Evolutionary conservation across 495 filamentous ascomycete species (phyloP), one percentile per base, ranked within the genome.

Genomic region (Xylaria cubensis): DNA sequence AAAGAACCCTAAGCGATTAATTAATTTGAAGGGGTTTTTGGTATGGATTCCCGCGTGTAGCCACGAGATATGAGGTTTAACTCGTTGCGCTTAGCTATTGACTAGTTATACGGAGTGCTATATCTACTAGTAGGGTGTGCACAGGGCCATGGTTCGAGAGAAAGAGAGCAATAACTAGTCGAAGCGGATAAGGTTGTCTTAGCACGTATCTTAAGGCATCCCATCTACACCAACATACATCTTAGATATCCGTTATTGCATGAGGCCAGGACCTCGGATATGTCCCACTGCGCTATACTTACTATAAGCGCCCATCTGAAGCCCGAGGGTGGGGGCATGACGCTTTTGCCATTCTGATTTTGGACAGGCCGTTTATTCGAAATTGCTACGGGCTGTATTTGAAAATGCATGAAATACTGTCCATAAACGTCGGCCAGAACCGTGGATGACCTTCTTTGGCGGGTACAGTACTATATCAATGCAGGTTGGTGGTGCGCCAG

Each of bases 41-140:
- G 13, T 19, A 24, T 46, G 15, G 24, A 46, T 26, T 34, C n/a
- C 24, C 36, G 24, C 48, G 39, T 64, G 41, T 32, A 46, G 39
- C 42, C 26, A 46, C 29, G 34, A 41, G 8, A 64, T 24, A 19
- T 15, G 62, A 64, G 36, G 62, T 24, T 21, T 15, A 48, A 21
- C 64, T 26, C 29, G 29, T 26, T 51, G 64, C 64, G 46, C 32
- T 26, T 51, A 39, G n/a, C 34, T 63, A 63, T 26, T 17, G 4
- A 21, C 39, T 34, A 50, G 36, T 39, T 39, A 39, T 39, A 39
- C 36, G 36, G 36, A 39, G 36, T 46, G 5, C 26, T 34, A 9
- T 65, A 44, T 24, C 36, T 51, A 66, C 42, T 36, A 32, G 64
- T 67, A 67, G 65, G 65, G 65, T 56, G 65, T 29, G 65, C 65